Conservation (phyloP, 257 asterid species). For the Verbascum thapsus region DNA sequence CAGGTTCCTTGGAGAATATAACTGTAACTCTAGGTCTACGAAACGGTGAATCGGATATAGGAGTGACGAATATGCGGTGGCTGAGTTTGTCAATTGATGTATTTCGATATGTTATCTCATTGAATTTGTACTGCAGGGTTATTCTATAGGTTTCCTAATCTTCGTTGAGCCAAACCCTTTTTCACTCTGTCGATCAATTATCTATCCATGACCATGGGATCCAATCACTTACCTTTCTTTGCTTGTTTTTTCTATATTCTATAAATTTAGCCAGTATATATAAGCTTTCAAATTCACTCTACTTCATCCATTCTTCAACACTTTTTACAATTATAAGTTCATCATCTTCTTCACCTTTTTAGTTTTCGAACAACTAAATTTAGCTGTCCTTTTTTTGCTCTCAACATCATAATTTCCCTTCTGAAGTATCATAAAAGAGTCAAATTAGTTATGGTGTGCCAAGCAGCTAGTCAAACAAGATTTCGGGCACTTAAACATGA, state of each 20-base stretch:
- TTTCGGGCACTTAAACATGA: conserved; percentile 79
- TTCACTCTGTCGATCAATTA: conserved; percentile 17
- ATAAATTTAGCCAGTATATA: conserved; percentile 38
- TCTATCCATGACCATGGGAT: conserved; percentile 67
- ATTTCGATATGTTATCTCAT: conserved; percentile 51
- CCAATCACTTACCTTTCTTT: conserved; percentile 54
- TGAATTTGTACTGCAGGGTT: conserved; percentile 79
- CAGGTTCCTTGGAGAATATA: conserved; percentile 35
- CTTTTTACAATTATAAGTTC: conserved; percentile 20
- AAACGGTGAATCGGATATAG: conserved; percentile 22
- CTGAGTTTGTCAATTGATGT: conserved; percentile 61
- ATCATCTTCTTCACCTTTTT: conserved; percentile 25
- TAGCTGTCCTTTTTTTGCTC: conserved; percentile 28
- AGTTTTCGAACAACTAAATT: conserved; percentile 11
- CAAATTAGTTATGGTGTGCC: conserved; percentile 92
- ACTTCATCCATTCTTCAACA: conserved; percentile 10
- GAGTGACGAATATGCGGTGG: conserved; percentile 59
- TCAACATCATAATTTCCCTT: conserved; percentile 25
- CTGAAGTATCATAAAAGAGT: conserved; percentile 41
- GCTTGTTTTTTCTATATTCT: conserved; percentile 57
- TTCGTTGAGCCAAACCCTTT: conserved; percentile 19
- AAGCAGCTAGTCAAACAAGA: conserved; percentile 75
- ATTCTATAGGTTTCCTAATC: conserved; percentile 55
- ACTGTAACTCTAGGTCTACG: conserved; percentile 7
- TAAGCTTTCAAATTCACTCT: conserved; percentile 9